These are phyloP conservation scores for Eragrostis tef DNA, from an alignment of 202 grass and related monocot species.

Conservation along the genomic window DNA sequence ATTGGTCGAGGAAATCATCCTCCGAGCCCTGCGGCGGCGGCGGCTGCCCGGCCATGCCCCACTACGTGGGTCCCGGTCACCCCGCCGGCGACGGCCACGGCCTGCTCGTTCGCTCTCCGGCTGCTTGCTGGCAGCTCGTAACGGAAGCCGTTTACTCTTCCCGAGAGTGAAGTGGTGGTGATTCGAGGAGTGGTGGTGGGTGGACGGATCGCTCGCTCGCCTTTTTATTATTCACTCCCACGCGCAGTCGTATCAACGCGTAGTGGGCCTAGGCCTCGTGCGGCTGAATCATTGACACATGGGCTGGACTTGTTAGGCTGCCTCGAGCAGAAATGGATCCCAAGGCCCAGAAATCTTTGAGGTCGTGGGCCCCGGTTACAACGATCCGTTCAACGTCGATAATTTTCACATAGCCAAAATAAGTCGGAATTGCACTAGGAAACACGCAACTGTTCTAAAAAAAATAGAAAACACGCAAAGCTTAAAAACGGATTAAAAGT, in stretches of 20 bases:
- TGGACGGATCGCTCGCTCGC: background rate
- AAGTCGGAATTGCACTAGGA: no score
- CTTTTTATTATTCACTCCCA: conserved; percentile 31
- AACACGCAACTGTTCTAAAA: no score
- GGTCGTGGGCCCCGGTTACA: no score
- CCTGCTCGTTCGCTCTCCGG: conserved; percentile 2
- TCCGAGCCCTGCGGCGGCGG: conserved; percentile 61
- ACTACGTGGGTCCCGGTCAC: conserved; percentile 40
- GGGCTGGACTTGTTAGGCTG: no score
- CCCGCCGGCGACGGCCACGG: conserved; percentile 15
- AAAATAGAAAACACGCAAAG: no score
- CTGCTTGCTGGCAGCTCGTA: conserved; percentile 13
- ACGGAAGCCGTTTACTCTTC: conserved; percentile 35
- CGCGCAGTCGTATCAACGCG: background rate
- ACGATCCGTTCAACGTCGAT: no score
- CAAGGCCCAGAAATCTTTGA: no score
- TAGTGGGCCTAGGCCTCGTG: no score
- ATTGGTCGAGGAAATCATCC: conserved; percentile 91
- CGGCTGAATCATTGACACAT: no score
- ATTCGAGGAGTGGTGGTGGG: background rate
- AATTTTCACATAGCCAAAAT: no score
- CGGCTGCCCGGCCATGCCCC: conserved; percentile 55
- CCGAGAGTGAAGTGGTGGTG: conserved; percentile 39
- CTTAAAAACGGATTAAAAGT: no score
- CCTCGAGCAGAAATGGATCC: no score